Conservation (phyloP, 768 basidiomycete genomes). For the Calocybe indica region DNA sequence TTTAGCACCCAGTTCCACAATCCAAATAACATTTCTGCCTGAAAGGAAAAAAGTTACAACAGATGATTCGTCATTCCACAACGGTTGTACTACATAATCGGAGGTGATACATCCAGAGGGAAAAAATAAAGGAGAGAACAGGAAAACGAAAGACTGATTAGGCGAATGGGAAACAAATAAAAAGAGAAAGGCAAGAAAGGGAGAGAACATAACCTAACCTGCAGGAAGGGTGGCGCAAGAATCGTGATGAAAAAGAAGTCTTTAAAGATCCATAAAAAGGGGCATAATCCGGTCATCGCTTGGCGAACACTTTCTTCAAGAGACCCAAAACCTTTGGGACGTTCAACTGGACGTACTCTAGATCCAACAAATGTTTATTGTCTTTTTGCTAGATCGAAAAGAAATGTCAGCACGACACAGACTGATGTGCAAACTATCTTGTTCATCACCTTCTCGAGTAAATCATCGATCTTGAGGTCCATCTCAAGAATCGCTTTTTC, state of each 20-base stretch:
- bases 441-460: conserved; percentile 83
- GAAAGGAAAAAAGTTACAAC: too few relatives aligned
- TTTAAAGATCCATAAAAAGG: conserved; percentile 24
- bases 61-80: not conserved
- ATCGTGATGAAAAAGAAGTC: conserved; percentile 9
- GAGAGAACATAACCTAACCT: conserved; percentile 5
- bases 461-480: conserved; percentile 98
- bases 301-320: conserved; percentile 90
- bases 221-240: conserved; percentile 12
- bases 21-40: too few relatives aligned
- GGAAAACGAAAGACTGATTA: conserved; percentile 4
- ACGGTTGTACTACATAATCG: too few relatives aligned
- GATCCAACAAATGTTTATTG: conserved; percentile 91
- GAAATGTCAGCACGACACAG: not conserved
- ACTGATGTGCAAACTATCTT: too few relatives aligned
- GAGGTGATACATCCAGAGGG: conserved; percentile 25
- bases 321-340: conserved; percentile 91
- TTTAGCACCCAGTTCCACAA: too few relatives aligned
- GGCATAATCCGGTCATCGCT: conserved; percentile 50
- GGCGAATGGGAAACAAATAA: conserved; percentile 6
- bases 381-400: conserved; percentile 82
- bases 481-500: conserved; percentile 99
- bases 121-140: conserved; percentile 13
- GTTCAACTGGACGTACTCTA: conserved; percentile 97
- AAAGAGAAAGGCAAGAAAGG: conserved; percentile 8